A percentile compares a stretch with the other conserved stretches of the same genome.
Evolutionary conservation across 2,329 filamentous ascomycete genomes (phyloP).

Genomic region (Colletotrichum gloeosporioides): DNA sequence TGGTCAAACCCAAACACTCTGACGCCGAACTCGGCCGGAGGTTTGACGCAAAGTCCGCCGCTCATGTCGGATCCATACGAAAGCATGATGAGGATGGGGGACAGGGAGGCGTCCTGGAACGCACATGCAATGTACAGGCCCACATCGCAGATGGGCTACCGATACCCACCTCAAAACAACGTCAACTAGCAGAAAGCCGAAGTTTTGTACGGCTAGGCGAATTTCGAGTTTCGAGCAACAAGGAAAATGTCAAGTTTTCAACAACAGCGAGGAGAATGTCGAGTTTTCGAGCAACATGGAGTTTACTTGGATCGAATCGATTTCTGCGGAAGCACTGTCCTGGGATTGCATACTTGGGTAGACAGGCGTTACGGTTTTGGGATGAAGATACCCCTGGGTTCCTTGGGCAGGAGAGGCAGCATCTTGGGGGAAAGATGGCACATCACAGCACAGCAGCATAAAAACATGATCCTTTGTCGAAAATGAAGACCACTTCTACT

Average conservation of each 20-base stretch:
- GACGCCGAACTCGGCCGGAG: neutral
- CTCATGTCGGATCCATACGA: neutral
- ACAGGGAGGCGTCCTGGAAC: neutral
- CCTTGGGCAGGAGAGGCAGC: neutral
- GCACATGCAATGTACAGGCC: neutral
- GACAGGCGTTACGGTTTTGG: neutral
- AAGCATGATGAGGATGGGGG: neutral
- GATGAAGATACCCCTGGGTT: neutral
- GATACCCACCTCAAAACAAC: neutral
- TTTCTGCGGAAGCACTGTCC: neutral
- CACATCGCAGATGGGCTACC: neutral
- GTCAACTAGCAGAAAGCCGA: neutral
- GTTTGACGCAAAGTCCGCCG: neutral
- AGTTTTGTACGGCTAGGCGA: neutral
- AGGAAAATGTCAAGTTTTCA: neutral
- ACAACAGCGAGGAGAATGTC: neutral
- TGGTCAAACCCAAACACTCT: neutral
- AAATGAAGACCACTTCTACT: neutral
- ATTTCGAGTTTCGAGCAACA: neutral
- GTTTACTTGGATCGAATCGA: neutral
- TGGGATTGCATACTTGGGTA: neutral
- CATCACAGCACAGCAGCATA: neutral
- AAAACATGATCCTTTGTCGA: neutral
- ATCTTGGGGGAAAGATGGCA: neutral
- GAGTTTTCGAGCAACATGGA: neutral